Percentiles rank a stretch among this genome's conserved stretches.
Conservation (phyloP, 2,329 filamentous ascomycete genomes). For the Pseudocercospora fuligena region DNA sequence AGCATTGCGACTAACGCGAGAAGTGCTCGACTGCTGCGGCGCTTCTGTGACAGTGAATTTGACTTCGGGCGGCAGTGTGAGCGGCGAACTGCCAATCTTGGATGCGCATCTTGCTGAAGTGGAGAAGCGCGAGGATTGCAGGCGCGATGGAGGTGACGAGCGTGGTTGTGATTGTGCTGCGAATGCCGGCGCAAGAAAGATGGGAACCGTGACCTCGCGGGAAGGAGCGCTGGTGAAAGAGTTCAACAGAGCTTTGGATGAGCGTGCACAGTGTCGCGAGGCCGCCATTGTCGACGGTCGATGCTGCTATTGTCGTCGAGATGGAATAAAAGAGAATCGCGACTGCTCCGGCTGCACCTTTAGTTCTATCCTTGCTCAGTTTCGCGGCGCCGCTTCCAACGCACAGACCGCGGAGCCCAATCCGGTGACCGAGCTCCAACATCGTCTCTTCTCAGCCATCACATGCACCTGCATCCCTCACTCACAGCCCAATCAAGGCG, state of each 20-base stretch:
- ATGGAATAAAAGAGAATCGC: slow-evolving; percentile 3
- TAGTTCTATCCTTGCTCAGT: slow-evolving; percentile 51
- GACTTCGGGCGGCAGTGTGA: slow-evolving; percentile 83
- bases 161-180: slow-evolving; percentile 37
- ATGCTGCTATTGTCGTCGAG: slow-evolving; percentile 10
- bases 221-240: slow-evolving; percentile 19
- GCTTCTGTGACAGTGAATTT: slow-evolving; percentile 70
- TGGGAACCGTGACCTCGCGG: slow-evolving; percentile 54
- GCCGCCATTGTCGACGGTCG: slow-evolving; percentile 31
- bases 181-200: slow-evolving; percentile 66
- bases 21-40: slow-evolving; percentile 43
- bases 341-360: background rate
- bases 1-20: slow-evolving; percentile 62
- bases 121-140: slow-evolving; percentile 65
- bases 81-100: slow-evolving; percentile 81
- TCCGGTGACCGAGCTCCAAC: background rate
- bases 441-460: background rate
- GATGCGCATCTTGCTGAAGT: slow-evolving; percentile 70
- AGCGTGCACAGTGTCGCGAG: slow-evolving; percentile 31
- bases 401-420: background rate
- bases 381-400: background rate
- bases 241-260: slow-evolving; percentile 30
- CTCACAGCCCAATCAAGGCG: background rate
- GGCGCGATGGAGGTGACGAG: background rate
- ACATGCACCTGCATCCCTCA: background rate